Base-by-base conservation (phyloP, 2,329 filamentous ascomycete species). In the Zymoseptoria pseudotritici region DNA sequence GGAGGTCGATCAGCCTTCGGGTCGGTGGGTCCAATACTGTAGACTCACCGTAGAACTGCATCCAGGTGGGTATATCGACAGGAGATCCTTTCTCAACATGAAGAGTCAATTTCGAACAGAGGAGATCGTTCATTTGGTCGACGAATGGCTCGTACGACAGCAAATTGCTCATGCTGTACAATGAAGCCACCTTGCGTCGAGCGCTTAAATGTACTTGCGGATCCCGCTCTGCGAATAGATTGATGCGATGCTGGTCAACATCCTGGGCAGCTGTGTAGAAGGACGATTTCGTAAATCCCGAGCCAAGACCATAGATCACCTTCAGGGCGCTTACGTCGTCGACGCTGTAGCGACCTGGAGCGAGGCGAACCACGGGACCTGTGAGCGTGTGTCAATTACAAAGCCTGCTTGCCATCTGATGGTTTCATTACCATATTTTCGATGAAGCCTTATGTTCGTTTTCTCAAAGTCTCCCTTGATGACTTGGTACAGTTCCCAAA, bases 231-330 rank as follows among this genome's bases (percentile, higher is more conserved):
- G 71, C 68, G 61, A 78, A 78, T 2, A 78, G 68, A 55, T 76
- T 72, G 51, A 75, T 72, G 56, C 73, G 73, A 7, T 74, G 70
- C 46, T 71, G 70, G 17, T 71, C 75, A 8, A 36, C 31, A 36
- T 36, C 31, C 65, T 76, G 75, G 70, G 67, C 76, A 31, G 73
- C 72, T 19, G 66, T 67, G 60, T 80, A 79, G 71, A 73, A 79
- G 2, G 69, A 61, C 1, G 69, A 72, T 61, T 80, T 80, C 2
- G 70, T 61, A 54, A 76, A 79, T 3, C 73, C 73, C 20, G 73
- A 72, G 1, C 76, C 76, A 5, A 76, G 71, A 4, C 68, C 70
- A 53, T 73, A 73, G 26, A 73, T 73, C 4, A 59, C 64, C 50
- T 71, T 71, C 58, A 72, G 68, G 24, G 69, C 69, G 9, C 63